Base-by-base conservation (phyloP, 2,329 filamentous ascomycete genomes). In the Polychaeton citri region DNA sequence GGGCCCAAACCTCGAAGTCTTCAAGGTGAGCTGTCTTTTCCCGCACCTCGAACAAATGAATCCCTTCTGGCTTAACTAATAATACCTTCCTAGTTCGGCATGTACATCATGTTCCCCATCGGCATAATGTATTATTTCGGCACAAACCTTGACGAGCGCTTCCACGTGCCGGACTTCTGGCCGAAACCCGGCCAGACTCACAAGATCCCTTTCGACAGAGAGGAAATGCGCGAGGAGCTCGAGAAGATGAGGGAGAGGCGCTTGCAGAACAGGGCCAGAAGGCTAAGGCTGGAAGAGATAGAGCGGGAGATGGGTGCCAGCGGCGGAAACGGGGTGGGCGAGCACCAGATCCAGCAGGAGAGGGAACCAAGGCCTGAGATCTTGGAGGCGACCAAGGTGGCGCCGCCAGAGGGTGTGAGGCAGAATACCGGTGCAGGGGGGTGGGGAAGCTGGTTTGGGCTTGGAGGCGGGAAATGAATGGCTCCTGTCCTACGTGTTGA, bases 71-170 rank as follows among this genome's bases (percentile, higher is more conserved):
- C n/a, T n/a, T n/a, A n/a, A n/a, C n/a, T n/a, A n/a, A n/a, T n/a
- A n/a, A n/a, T n/a, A n/a, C 30, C 12, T 33, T 19, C n/a, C 21
- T 35, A 95, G 88, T 98, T 98, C 61, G 87, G 88, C 66, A 83
- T 92, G 73, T 98, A 98, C 68, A 79, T 98, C 66, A 80, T 95
- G 72, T 98, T 98, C 64, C 90, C 90, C 13, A 96, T 98, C 53
- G 86, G 84, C 51, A 87, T 90, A 69, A 98, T 98, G 90, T 96
- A 92, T 71, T 98, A 98, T 69, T 98, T 96, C 62, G 90, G 90
- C 57, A 94, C 87, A 38, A 98, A 98, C 62, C 83, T 98, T 56
- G 90, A 98, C 63, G 73, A 80, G 47, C 80, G 85, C 45, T 98
- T 98, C 68, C 66, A 73, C 33, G 84, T 96, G 1, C 78, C 81